Base-by-base conservation (phyloP, 441 rosid species). In the Omphalea diandra region DNA sequence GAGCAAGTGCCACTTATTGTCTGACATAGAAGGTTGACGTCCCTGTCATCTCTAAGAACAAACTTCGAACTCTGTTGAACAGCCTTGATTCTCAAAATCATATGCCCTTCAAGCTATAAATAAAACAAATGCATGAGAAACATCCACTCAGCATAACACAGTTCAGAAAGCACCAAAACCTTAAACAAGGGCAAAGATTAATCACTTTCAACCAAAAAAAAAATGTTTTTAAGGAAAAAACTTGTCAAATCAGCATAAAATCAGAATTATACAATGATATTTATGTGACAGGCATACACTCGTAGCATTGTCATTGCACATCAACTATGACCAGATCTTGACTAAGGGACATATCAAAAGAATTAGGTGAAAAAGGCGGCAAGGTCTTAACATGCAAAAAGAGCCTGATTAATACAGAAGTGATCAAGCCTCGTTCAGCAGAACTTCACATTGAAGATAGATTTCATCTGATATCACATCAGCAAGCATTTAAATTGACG, bases 71-170 rank as follows among this genome's bases (percentile, higher is more conserved):
- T 64, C 56, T 12, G 54, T 46, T 29, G n/a, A 46, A 29, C 27
- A 64, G 65, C 74, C 59, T 71, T 66, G 52, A 57, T 54, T 63
- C 76, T 65, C 63, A 49, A 60, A 24, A 72, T 74, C 75, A 57
- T 20, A 58, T 47, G 56, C 56, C 63, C 64, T 69, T 69, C 61
- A 54, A 40, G 24, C 71, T 54, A 67, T 11, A 14, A 67, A n/a
- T 0, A 26, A 36, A 64, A 63, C 22, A 44, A 46, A 64, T 0
- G 20, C 6, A 40, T 67, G 49, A 67, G 61, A 53, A 24, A 52
- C 29, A 67, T 35, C 32, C 29, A 18, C 17, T 1, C 1, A 3
- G 36, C 52, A 44, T 58, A 47, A 47, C 43, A 15, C 9, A 31
- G 8, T 31, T 7, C 31, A 36, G 32, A 22, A 22, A 61, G 32